Percentiles rank a stretch among this genome's conserved stretches.
Conservation (phyloP, 768 basidiomycete species). For the Xerocomus potaroensis region DNA sequence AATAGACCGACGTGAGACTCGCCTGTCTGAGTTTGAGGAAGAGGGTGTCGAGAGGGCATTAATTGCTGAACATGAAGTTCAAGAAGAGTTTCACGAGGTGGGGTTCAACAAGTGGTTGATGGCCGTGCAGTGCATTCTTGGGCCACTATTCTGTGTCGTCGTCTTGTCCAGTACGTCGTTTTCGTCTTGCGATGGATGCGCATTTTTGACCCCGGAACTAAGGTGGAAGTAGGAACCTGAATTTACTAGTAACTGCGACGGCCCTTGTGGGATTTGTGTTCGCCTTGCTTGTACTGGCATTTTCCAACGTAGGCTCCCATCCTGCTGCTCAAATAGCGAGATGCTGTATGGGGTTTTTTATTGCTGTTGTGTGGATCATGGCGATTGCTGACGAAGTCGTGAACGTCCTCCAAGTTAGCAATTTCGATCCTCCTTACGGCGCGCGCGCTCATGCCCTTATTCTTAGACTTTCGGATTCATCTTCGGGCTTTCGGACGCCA, state of each 20-base stretch:
- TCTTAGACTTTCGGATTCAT: slow-evolving; percentile 85
- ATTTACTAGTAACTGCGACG: slow-evolving; percentile 53
- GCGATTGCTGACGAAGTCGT: slow-evolving; percentile 97
- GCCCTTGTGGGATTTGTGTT: slow-evolving; percentile 50
- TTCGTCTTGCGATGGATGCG: not conserved
- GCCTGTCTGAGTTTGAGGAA: slow-evolving; percentile 69
- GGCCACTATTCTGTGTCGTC: slow-evolving; percentile 70
- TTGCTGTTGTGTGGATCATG: slow-evolving; percentile 96
- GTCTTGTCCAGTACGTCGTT: slow-evolving; percentile 71
- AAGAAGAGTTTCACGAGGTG: slow-evolving; percentile 64
- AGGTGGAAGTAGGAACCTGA: slow-evolving; percentile 37
- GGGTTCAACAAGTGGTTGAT: slow-evolving; percentile 79
- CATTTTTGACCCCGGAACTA: not conserved
- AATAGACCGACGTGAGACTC: slow-evolving; percentile 34
- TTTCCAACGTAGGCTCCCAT: slow-evolving; percentile 56
- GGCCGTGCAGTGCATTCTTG: slow-evolving; percentile 76
- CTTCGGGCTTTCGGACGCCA: slow-evolving; percentile 94
- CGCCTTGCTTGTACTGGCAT: slow-evolving; percentile 53
- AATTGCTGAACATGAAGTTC: slow-evolving; percentile 69
- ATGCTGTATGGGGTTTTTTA: slow-evolving; percentile 87
- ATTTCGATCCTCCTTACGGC: not conserved
- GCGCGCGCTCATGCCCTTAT: not conserved
- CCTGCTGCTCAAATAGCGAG: slow-evolving; percentile 59
- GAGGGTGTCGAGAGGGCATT: slow-evolving; percentile 65
- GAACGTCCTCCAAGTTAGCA: slow-evolving; percentile 73